Evolutionary conservation across 148 eudicot genomes (phyloP).

Genomic region (Linanthus parryae): DNA sequence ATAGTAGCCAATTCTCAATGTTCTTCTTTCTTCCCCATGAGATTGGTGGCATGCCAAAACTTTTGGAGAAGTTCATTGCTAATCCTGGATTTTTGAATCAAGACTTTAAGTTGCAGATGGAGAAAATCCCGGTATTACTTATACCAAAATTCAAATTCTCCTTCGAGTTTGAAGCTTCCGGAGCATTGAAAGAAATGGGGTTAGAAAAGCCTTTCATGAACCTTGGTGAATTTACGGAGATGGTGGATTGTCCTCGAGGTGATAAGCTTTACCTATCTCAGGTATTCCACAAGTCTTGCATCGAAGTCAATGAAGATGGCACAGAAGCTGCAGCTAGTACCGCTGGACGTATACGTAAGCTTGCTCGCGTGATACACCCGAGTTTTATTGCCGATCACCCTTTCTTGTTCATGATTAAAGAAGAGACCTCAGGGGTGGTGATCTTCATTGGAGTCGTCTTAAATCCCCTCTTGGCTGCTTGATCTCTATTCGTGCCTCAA

Average conservation of each 20-base stretch:
- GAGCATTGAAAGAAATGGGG: constrained; percentile 8
- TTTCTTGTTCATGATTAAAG: constrained; percentile 8
- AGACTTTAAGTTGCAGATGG: background rate
- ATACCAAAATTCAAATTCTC: constrained; percentile 9
- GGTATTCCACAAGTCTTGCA: constrained; percentile 4
- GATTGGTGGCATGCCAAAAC: constrained; percentile 3
- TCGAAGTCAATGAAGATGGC: constrained; percentile 9
- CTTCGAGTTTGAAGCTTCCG: constrained; percentile 12
- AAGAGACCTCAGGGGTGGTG: constrained; percentile 4
- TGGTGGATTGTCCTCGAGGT: background rate
- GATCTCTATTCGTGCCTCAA: too few relatives aligned
- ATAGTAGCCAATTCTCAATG: constrained; percentile 7
- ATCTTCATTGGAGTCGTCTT: constrained; percentile 8
- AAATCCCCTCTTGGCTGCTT: constrained; percentile 7
- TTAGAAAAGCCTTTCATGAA: constrained; percentile 6
- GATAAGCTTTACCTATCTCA: background rate
- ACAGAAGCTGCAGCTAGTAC: constrained; percentile 2
- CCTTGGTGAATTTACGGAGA: constrained; percentile 1
- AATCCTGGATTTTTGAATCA: constrained; percentile 9
- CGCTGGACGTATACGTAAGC: background rate
- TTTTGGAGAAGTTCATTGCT: constrained; percentile 4
- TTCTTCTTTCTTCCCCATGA: constrained; percentile 11
- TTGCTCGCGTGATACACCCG: background rate
- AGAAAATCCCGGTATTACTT: background rate
- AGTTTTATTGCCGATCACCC: constrained; percentile 10